Conservation (phyloP, 208 protist genomes). For the Leishmania tarentolae region DNA sequence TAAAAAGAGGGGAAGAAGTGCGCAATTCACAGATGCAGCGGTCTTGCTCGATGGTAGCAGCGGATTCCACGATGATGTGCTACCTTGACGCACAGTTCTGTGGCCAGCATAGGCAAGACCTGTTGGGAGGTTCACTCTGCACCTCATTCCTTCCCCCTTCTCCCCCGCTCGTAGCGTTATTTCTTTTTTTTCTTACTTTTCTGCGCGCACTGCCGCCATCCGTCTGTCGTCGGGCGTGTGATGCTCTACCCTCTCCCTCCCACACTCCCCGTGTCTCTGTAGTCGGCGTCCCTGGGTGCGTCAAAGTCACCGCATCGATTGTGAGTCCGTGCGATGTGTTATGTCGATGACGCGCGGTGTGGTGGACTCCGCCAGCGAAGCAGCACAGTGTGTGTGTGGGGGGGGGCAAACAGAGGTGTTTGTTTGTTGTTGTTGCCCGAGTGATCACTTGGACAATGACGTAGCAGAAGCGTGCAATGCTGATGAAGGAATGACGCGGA, state of each 20-base stretch:
- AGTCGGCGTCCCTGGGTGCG: not conserved
- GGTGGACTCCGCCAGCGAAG: not conserved
- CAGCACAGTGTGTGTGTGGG: not conserved
- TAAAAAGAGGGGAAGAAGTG: not conserved
- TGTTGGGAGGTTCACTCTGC: not conserved
- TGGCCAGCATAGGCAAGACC: not conserved
- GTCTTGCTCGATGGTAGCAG: not conserved
- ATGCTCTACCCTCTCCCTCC: not conserved
- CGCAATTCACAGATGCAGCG: not conserved
- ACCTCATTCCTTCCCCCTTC: not conserved
- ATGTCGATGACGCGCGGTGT: not conserved
- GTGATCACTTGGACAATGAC: not conserved
- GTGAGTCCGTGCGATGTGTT: not conserved
- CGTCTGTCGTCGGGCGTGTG: not conserved
- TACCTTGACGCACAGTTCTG: not conserved
- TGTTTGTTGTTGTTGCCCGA: too few relatives aligned
- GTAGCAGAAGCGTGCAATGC: not conserved
- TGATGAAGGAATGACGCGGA: not conserved
- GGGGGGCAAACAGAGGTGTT: not conserved
- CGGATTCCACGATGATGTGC: not conserved
- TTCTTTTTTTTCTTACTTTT: not conserved
- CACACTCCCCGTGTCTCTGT: not conserved
- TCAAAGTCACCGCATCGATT: not conserved
- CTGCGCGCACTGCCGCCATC: not conserved
- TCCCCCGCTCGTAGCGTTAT: not conserved